Evolutionary conservation across 2,329 filamentous ascomycete species (phyloP).

Genomic region (Alternaria incomplexa): DNA sequence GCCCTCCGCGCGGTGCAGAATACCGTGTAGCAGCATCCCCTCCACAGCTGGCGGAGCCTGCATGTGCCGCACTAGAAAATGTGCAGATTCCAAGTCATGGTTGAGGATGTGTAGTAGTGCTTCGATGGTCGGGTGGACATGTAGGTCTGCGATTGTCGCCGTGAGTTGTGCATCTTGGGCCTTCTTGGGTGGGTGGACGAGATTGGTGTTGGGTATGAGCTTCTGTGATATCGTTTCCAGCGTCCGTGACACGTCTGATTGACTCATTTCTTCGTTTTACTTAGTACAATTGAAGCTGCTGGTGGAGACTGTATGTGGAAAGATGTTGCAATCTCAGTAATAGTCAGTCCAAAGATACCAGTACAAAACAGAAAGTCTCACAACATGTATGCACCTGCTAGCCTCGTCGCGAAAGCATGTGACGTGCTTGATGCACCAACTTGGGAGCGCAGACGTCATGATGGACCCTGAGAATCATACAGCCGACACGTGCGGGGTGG

Average conservation of each 20-base stretch:
- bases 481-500: background rate
- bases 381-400: background rate
- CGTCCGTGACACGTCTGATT: background rate
- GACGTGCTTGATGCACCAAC: constrained; percentile 6
- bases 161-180: constrained; percentile 20
- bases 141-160: constrained; percentile 33
- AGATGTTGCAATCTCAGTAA: background rate
- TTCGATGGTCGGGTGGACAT: constrained; percentile 58
- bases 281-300: background rate
- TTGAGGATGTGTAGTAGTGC: constrained; percentile 60
- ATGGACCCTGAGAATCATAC: constrained; percentile 18
- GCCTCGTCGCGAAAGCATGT: constrained; percentile 3
- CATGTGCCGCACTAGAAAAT: constrained; percentile 62
- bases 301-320: too few relatives aligned
- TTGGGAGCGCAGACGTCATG: constrained; percentile 28
- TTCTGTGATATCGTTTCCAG: constrained; percentile 10
- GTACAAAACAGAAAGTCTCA: too few relatives aligned
- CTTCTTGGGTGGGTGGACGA: constrained; percentile 19
- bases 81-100: constrained; percentile 56
- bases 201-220: constrained; percentile 21
- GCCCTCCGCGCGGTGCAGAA: constrained; percentile 59
- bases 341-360: background rate
- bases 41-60: constrained; percentile 56
- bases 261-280: background rate
- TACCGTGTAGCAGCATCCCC: constrained; percentile 59